Evolutionary conservation across 371 early-diverging fungal species (phyloP), one percentile per base, ranked within the genome.

Genomic region (Lichtheimia ramosa): DNA sequence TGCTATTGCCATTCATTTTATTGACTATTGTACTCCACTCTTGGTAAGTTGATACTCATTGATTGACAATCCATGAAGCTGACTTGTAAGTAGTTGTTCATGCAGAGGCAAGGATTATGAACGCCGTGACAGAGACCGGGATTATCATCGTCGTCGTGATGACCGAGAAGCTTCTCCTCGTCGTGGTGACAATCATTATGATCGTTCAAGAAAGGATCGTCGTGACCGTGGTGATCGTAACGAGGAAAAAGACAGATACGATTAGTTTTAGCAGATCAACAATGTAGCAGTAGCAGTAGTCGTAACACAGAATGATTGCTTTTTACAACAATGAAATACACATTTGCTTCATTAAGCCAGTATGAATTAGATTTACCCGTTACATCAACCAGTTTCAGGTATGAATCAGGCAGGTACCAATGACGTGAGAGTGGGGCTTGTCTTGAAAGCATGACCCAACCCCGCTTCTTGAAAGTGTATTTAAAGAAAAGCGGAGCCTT

Each of bases 51-150:
- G 5, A 8, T 34, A 34, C 21, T 57, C 0, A 48, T 28, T 16
- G 34, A 34, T 34, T 8, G 10, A 8, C 10, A 34, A 10, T 34
- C 6, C 10, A 8, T 34, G 10, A 34, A 34, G 34, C 34, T 34
- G 34, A 34, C 34, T 34, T 34, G 34, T 34, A 34, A 34, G 8
- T 10, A 8, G 10, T 27, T 34, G 10, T 18, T 20, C 14, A 48
- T 40, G 42, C 48, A 58, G 55, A 58, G 63, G 43, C 48, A 59
- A 59, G 34, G 59, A 64, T 51, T 59, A 59, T 64, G 65, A 64
- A 23, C 65, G 65, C n/a, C 50, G 65, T 34, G 60, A 34, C 10
- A 34, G 34, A 34, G 34, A 34, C 34, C 34, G 34, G 10, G 34
- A 34, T 34, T 34, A 65, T 43, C 55, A 65, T 43, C 55, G 58